Evolutionary conservation across 139 green algal genomes (phyloP).

Genomic region (Chlamydomonas incerta): DNA sequence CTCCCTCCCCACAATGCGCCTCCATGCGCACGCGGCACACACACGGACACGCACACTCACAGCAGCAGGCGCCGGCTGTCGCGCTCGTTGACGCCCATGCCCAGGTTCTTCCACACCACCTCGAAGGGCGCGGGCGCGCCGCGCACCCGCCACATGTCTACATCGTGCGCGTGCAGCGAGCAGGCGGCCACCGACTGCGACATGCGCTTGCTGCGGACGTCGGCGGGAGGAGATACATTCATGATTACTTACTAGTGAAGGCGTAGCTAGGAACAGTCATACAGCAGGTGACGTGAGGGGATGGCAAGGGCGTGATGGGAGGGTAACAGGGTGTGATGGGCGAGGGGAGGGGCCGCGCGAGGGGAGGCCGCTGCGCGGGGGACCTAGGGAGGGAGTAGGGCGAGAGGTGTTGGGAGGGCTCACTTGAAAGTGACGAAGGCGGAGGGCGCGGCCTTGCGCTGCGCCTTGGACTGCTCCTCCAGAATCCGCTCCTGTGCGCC

Average conservation of each 20-base stretch:
- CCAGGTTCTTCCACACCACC: constrained; percentile 54
- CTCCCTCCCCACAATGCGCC: too few species aligned
- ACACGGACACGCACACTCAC: constrained; percentile 7
- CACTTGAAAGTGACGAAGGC: constrained; percentile 73
- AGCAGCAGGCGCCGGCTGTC: constrained; percentile 18
- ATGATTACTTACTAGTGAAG: too few species aligned
- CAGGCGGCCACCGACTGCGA: constrained; percentile 59
- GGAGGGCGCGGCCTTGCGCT: constrained; percentile 22
- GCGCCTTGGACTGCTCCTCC: constrained; percentile 17
- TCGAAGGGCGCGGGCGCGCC: constrained; percentile 57
- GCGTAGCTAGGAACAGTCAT: too few species aligned
- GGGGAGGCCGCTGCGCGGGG: too few species aligned
- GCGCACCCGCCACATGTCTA: constrained; percentile 55
- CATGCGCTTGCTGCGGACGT: constrained; percentile 55
- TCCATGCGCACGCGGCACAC: too few species aligned
- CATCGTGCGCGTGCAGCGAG: constrained; percentile 73
- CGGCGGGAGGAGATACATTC: too few species aligned
- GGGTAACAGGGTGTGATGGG: too few species aligned
- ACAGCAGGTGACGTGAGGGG: too few species aligned
- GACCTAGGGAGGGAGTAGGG: too few species aligned
- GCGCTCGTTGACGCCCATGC: constrained; percentile 16
- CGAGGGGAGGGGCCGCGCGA: too few species aligned
- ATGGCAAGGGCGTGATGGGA: too few species aligned
- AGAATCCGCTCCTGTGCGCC: constrained; percentile 39
- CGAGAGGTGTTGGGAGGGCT: too few species aligned